A percentile compares a stretch with the other conserved stretches of the same genome.
Conservation (phyloP, 2,329 filamentous ascomycete genomes). For the Botryosphaeria dothidea region DNA sequence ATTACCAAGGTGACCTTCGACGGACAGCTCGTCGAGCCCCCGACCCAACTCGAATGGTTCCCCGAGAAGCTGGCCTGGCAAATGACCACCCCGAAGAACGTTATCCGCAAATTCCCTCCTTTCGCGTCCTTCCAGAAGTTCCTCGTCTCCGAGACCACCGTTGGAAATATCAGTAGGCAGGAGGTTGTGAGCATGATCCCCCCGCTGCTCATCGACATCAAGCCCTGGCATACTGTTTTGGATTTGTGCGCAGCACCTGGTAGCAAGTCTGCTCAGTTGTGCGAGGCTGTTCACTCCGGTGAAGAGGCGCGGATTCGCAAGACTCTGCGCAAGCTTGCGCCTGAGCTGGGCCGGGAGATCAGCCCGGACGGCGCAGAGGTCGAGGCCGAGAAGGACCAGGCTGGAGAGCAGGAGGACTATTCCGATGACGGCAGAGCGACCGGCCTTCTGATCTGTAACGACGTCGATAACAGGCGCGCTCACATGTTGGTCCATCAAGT, state of each 20-base stretch:
- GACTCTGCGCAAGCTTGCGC: conserved; percentile 64
- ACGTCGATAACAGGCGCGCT: conserved; percentile 92
- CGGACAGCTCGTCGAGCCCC: conserved; percentile 78
- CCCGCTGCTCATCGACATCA: conserved; percentile 86
- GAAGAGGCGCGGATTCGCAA: conserved; percentile 84
- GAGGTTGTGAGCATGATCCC: conserved; percentile 99
- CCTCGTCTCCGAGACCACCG: conserved; percentile 92
- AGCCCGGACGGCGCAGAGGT: conserved; percentile 46
- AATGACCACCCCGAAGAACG: conserved; percentile 97
- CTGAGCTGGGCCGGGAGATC: conserved; percentile 60
- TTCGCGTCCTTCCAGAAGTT: conserved; percentile 98
- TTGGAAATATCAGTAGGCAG: conserved; percentile 96
- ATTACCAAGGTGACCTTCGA: conserved; percentile 84
- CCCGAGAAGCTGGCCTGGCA: conserved; percentile 94
- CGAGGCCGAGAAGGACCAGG: conserved; percentile 26
- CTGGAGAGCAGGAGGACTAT: conserved; percentile 50
- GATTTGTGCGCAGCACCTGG: conserved; percentile 97
- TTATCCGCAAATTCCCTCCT: conserved; percentile 88
- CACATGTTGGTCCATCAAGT: conserved; percentile 98
- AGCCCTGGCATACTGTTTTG: conserved; percentile 87
- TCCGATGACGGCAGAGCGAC: conserved; percentile 83
- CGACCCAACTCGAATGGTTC: conserved; percentile 84
- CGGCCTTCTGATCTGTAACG: conserved; percentile 91
- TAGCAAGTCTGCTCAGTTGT: conserved; percentile 92
- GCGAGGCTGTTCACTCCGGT: conserved; percentile 90